phyloP scores from a whole-genome alignment of 2,329 filamentous ascomycete genomes.

The Helminthosporium solani region DNA sequence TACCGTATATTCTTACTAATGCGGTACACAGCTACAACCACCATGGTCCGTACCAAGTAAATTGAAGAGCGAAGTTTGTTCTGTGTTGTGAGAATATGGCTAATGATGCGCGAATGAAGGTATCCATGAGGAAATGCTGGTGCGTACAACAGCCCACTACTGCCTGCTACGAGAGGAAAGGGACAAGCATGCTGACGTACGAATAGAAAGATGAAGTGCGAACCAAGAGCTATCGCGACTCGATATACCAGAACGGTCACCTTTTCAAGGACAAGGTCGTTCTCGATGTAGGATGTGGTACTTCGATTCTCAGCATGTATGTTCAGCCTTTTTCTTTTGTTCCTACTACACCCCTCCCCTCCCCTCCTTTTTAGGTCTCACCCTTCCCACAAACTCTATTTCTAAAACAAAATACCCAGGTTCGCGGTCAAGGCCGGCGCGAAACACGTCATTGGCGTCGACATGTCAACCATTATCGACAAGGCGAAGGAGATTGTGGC shows the following conservation, averaged over 20 bases:
- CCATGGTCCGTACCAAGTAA: constrained; percentile 67
- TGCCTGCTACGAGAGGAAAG: neutral
- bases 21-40: constrained; percentile 78
- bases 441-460: constrained; percentile 97
- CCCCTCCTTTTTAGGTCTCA: constrained; percentile 16
- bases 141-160: constrained; percentile 52
- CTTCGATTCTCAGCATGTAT: constrained; percentile 97
- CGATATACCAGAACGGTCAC: constrained; percentile 96
- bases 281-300: constrained; percentile 96
- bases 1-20: constrained; percentile 21
- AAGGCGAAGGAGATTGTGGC: constrained; percentile 95
- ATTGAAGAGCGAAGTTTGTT: constrained; percentile 3
- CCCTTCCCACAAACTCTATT: neutral
- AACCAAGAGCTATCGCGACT: constrained; percentile 93
- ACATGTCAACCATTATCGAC: constrained; percentile 99
- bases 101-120: constrained; percentile 58
- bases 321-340: no score
- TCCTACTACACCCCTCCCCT: no score
- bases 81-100: constrained; percentile 30
- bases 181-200: neutral
- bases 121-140: constrained; percentile 98
- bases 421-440: constrained; percentile 95
- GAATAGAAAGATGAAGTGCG: constrained; percentile 94
- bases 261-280: constrained; percentile 90
- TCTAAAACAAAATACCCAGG: constrained; percentile 55